These are phyloP conservation scores for Cytospora leucostoma DNA, from an alignment of 2,329 filamentous ascomycete genomes.

Conservation along the genomic window DNA sequence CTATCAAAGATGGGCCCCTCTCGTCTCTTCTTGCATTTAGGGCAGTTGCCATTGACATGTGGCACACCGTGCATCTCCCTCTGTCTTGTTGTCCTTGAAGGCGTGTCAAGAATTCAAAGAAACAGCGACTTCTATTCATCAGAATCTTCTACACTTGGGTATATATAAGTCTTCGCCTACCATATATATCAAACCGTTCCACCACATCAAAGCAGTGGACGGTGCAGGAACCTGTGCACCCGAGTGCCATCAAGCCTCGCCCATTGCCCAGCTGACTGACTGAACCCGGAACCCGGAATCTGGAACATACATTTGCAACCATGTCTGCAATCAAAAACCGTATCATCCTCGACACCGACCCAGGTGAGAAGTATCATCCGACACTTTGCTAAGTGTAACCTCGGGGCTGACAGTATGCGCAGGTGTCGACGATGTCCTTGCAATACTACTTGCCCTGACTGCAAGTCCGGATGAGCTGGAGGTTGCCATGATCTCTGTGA, in stretches of 20 bases:
- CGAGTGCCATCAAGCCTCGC: constrained; percentile 5
- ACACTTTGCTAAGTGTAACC: background rate
- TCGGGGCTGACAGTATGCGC: constrained; percentile 25
- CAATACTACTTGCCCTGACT: constrained; percentile 82
- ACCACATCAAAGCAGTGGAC: constrained; percentile 14
- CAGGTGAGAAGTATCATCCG: constrained; percentile 53
- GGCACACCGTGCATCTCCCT: background rate
- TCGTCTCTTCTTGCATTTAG: background rate
- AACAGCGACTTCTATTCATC: background rate
- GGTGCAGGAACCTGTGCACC: constrained; percentile 3
- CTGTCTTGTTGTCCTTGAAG: background rate
- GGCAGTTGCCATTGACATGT: background rate
- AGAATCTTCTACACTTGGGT: background rate
- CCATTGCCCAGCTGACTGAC: constrained; percentile 5
- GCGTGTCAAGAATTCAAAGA: background rate
- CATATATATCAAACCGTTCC: constrained; percentile 3
- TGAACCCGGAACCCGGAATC: background rate
- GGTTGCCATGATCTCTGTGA: constrained; percentile 81
- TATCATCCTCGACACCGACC: constrained; percentile 96
- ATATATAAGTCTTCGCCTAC: constrained; percentile 1
- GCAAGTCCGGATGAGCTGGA: constrained; percentile 83
- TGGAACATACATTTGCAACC: constrained; percentile 12
- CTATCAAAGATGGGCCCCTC: constrained; percentile 20
- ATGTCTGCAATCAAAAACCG: constrained; percentile 68
- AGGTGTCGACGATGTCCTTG: constrained; percentile 90